Evolutionary conservation across 495 filamentous ascomycete species (phyloP).

Genomic region (Hypoxylon fragiforme): DNA sequence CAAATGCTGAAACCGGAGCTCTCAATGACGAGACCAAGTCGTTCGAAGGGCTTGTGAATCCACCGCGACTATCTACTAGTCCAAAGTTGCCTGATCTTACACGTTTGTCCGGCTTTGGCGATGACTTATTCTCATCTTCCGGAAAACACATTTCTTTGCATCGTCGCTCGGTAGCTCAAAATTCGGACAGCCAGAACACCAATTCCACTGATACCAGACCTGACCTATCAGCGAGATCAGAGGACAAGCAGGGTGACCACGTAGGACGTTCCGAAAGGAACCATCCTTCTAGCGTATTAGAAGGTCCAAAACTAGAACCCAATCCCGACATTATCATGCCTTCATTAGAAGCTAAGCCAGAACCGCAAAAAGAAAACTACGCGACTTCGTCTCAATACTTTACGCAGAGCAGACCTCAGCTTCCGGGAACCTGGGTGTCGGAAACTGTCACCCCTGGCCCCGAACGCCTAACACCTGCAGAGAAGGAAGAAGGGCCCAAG

Average conservation of each 20-base stretch:
- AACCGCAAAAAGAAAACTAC: conserved; percentile 15
- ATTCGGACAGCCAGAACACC: conserved; percentile 4
- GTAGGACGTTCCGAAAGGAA: conserved; percentile 14
- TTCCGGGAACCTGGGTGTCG: conserved; percentile 69
- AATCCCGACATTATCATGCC: conserved; percentile 17
- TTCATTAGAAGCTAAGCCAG: conserved; percentile 4
- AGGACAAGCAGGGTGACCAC: conserved; percentile 5
- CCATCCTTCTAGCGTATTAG: conserved; percentile 18
- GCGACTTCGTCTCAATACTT: conserved; percentile 24
- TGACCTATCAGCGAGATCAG: neutral
- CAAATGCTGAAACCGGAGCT: conserved; percentile 11
- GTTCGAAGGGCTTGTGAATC: conserved; percentile 1
- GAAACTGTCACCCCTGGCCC: conserved; percentile 50
- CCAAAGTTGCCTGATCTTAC: conserved; percentile 66
- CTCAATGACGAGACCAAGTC: neutral
- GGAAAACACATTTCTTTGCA: conserved; percentile 5
- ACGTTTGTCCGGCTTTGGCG: conserved; percentile 67
- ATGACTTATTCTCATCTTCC: conserved; percentile 46
- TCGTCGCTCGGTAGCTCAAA: conserved; percentile 6
- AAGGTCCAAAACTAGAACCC: conserved; percentile 27
- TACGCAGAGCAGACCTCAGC: conserved; percentile 49
- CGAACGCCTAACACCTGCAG: conserved; percentile 27
- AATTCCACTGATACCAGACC: conserved; percentile 3
- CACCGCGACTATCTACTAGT: conserved; percentile 46
- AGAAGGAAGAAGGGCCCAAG: conserved; percentile 13